A percentile compares a stretch with the other conserved stretches of the same genome.
phyloP scores from a whole-genome alignment of 2,329 filamentous ascomycete species.

The Claviceps digitariae region DNA sequence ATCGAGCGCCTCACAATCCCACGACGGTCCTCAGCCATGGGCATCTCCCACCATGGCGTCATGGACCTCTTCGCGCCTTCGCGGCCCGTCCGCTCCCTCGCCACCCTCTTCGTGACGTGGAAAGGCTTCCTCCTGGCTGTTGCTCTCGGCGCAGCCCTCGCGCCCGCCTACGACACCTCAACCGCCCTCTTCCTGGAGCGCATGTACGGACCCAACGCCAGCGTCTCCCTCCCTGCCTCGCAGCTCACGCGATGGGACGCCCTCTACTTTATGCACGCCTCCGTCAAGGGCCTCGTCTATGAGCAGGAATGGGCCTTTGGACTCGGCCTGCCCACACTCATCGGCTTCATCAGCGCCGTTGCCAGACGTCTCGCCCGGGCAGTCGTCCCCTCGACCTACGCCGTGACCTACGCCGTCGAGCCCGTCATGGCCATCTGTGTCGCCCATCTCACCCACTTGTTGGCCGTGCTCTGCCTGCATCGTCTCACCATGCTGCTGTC shows the following conservation, averaged over 20 bases:
- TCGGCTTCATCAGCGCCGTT: slow-evolving; percentile 25
- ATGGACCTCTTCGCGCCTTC: slow-evolving; percentile 1
- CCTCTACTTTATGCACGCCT: slow-evolving; percentile 56
- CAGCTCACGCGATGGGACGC: slow-evolving; percentile 69
- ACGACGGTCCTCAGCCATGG: not conserved
- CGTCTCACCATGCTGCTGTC: slow-evolving; percentile 47
- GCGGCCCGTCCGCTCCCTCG: slow-evolving; percentile 8
- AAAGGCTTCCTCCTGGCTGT: slow-evolving; percentile 53
- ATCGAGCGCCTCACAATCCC: not conserved
- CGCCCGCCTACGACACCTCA: slow-evolving; percentile 68
- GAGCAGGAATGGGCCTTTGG: slow-evolving; percentile 86
- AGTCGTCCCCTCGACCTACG: not conserved
- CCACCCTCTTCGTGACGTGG: slow-evolving; percentile 43
- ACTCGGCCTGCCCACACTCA: slow-evolving; percentile 28
- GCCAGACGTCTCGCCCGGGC: slow-evolving; percentile 9
- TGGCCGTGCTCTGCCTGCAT: slow-evolving; percentile 62
- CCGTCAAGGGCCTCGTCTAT: slow-evolving; percentile 51
- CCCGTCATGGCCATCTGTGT: slow-evolving; percentile 48
- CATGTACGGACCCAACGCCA: slow-evolving; percentile 19
- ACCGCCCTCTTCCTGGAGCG: slow-evolving; percentile 34
- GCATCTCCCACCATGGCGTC: not conserved
- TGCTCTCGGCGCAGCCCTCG: slow-evolving; percentile 36
- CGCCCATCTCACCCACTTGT: slow-evolving; percentile 61
- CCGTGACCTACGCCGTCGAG: slow-evolving; percentile 16
- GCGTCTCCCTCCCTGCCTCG: slow-evolving; percentile 32